A percentile compares a stretch with the other conserved stretches of the same genome.
These are phyloP conservation scores for Pyricularia grisea DNA, from an alignment of 2,329 filamentous ascomycete species.

Conservation along the genomic window DNA sequence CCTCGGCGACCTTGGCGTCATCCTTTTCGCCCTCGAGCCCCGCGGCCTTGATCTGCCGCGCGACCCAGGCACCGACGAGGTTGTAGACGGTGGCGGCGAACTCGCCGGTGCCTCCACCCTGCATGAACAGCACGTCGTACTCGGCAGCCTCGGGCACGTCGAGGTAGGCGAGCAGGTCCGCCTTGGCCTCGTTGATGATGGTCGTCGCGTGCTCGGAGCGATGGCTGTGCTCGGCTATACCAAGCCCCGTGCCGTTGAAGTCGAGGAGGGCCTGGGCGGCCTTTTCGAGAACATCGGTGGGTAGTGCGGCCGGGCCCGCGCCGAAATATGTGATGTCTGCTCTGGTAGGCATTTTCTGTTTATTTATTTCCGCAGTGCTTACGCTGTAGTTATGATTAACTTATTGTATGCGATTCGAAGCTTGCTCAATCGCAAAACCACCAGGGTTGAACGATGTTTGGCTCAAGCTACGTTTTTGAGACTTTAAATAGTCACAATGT, in stretches of 20 bases:
- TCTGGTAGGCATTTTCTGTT: slow-evolving; percentile 10
- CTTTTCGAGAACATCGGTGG: slow-evolving; percentile 68
- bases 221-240: slow-evolving; percentile 84
- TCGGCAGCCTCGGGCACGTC: slow-evolving; percentile 53
- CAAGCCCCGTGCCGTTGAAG: slow-evolving; percentile 72
- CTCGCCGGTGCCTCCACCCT: slow-evolving; percentile 76
- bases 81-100: slow-evolving; percentile 83
- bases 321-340: slow-evolving; percentile 49
- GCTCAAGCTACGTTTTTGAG: background rate
- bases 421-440: background rate
- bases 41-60: slow-evolving; percentile 52
- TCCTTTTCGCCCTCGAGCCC: slow-evolving; percentile 27
- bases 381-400: background rate
- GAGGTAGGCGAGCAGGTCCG: slow-evolving; percentile 61
- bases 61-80: slow-evolving; percentile 74
- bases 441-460: background rate
- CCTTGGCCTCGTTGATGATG: slow-evolving; percentile 72
- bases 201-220: slow-evolving; percentile 69
- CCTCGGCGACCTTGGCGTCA: slow-evolving; percentile 12
- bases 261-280: slow-evolving; percentile 73
- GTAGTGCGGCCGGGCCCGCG: slow-evolving; percentile 80
- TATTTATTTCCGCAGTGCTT: background rate
- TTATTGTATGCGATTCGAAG: background rate
- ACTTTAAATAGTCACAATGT: background rate
- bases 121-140: slow-evolving; percentile 85